These are phyloP conservation scores for Tuber calosporum DNA, from an alignment of 495 filamentous ascomycete genomes.

Conservation along the genomic window DNA sequence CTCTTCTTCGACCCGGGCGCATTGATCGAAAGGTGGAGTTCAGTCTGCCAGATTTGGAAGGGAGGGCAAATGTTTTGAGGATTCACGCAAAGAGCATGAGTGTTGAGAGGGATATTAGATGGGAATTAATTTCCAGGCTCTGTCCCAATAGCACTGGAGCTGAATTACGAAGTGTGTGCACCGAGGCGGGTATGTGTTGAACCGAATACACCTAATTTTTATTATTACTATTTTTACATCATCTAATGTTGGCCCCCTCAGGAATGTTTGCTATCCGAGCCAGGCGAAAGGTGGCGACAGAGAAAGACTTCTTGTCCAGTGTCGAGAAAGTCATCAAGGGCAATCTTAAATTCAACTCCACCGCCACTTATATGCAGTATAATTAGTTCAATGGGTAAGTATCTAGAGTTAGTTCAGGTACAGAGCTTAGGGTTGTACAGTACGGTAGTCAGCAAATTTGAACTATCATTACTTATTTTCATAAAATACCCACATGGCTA, in stretches of 20 bases:
- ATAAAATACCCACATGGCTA: neutral
- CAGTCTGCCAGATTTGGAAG: slow-evolving; percentile 90
- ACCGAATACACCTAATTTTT: neutral
- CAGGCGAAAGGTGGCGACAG: slow-evolving; percentile 91
- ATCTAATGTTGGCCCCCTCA: slow-evolving; percentile 11
- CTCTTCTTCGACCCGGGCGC: slow-evolving; percentile 92
- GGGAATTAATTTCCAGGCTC: slow-evolving; percentile 92
- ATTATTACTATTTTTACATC: neutral
- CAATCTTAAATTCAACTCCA: slow-evolving; percentile 98
- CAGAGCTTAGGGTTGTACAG: neutral
- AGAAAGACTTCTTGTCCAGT: slow-evolving; percentile 97
- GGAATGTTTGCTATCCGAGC: slow-evolving; percentile 94
- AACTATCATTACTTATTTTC: neutral
- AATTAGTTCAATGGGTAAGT: neutral
- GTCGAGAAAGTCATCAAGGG: slow-evolving; percentile 99
- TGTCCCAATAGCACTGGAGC: slow-evolving; percentile 97
- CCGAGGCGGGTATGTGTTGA: slow-evolving; percentile 38
- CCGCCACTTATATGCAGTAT: slow-evolving; percentile 98
- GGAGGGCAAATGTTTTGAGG: slow-evolving; percentile 90
- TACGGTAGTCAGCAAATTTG: neutral
- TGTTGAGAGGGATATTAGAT: slow-evolving; percentile 95
- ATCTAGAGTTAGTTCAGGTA: neutral
- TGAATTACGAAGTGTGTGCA: slow-evolving; percentile 57
- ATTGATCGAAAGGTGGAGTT: slow-evolving; percentile 99
- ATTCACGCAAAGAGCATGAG: slow-evolving; percentile 99